Evolutionary conservation across 2,329 filamentous ascomycete genomes (phyloP), one percentile per base, ranked within the genome.

Genomic region (Peltaster fructicola): DNA sequence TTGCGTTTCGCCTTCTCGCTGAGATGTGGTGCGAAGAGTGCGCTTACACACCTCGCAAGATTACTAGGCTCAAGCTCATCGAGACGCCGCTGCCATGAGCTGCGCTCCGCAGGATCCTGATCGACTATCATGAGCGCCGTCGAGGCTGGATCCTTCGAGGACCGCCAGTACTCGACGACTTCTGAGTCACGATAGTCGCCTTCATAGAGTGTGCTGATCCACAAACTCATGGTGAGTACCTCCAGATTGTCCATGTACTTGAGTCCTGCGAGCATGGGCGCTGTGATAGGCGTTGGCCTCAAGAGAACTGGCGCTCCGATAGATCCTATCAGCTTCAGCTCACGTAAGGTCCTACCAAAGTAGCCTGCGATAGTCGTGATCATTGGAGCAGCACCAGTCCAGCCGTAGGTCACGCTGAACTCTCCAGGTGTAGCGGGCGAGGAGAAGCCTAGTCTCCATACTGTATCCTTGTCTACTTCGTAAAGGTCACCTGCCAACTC

Each of bases 261-360:
- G 7, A 61, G 45, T 3, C 51, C 40, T 6, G 39, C 35, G 7
- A 59, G 44, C 6, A 59, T 37, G 0, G 49, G 44, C 1, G 33
- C 35, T 0, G 53, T 54, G 22, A 56, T 51, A 1, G 48, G 37
- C 1, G 49, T 52, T 6, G 47, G 42, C 4, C 40, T 22, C 4
- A 50, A 51, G 15, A 59, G 45, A 2, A 55, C 43, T 0, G 56
- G 50, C 8, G 50, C 45, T 17, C 56, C 56, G 10, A 50, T 50
- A 37, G 56, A 59, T 16, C 56, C 57, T 29, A 56, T 60, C 20
- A 61, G 51, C 30, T 60, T 61, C 23, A 61, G 47, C 32, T 59
- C 55, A 11, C 45, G 46, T 8, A 59, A 31, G 2, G 51, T 57
- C 6, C 30, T 32, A 5, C 50, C 47, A 30, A 57, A 52, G 30